Conservation (phyloP, 371 early-diverging fungal genomes). For the Mortierella sp. region DNA sequence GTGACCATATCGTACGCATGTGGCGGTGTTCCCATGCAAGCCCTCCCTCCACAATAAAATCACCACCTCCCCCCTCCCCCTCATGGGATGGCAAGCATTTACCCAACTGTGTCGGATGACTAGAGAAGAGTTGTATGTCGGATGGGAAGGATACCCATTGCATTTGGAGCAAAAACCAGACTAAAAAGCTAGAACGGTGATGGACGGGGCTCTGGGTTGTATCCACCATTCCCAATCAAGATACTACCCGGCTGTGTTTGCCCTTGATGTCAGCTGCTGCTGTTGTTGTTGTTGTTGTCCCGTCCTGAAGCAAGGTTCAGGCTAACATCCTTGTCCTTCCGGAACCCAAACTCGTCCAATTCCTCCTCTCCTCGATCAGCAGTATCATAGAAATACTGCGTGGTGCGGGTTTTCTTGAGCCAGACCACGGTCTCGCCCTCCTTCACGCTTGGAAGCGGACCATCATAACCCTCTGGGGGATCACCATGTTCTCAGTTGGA, state of each 20-base stretch:
- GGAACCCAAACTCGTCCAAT: conserved; percentile 25
- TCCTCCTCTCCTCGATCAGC: conserved; percentile 18
- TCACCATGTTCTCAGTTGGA: background rate
- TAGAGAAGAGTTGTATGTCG: too few relatives aligned
- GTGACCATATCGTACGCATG: too few relatives aligned
- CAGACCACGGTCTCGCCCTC: conserved; percentile 17
- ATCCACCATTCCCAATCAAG: conserved; percentile 13
- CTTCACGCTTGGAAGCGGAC: conserved; percentile 5
- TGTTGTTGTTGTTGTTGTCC: background rate
- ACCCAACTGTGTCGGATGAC: too few relatives aligned
- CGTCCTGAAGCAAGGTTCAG: background rate
- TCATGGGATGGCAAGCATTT: too few relatives aligned
- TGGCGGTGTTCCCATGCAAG: too few relatives aligned
- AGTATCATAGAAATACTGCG: conserved; percentile 18
- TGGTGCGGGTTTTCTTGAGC: conserved; percentile 27
- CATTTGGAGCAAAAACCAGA: too few relatives aligned
- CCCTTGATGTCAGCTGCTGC: background rate
- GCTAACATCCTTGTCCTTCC: conserved; percentile 26
- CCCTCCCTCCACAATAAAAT: too few relatives aligned
- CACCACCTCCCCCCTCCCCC: too few relatives aligned
- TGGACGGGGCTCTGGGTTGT: conserved; percentile 25
- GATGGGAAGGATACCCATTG: too few relatives aligned
- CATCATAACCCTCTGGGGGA: conserved; percentile 21
- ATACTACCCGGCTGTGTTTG: conserved; percentile 1
- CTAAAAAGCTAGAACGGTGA: conserved; percentile 2